phyloP scores from a whole-genome alignment of 2,329 filamentous ascomycete species.

The Aspergillus spinulosporus region DNA sequence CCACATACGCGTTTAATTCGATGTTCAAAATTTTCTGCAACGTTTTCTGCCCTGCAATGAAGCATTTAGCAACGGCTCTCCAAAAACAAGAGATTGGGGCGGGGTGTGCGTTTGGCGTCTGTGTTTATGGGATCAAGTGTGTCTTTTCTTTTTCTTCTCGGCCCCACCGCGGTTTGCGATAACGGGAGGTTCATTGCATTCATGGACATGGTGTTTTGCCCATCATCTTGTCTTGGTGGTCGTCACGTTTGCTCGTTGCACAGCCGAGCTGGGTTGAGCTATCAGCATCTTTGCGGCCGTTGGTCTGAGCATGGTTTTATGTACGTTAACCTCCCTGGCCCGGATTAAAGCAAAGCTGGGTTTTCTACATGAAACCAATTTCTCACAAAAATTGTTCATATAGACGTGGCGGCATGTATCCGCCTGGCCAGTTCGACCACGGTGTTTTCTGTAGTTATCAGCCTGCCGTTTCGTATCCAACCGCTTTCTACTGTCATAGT shows the following conservation, averaged over 20 bases:
- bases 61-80: slow-evolving; percentile 38
- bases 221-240: slow-evolving; percentile 33
- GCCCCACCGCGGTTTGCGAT: slow-evolving; percentile 15
- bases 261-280: slow-evolving; percentile 41
- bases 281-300: slow-evolving; percentile 37
- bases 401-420: slow-evolving; percentile 40
- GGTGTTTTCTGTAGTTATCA: slow-evolving; percentile 39
- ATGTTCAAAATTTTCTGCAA: slow-evolving; percentile 26
- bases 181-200: slow-evolving; percentile 36
- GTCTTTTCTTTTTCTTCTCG: slow-evolving; percentile 20
- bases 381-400: slow-evolving; percentile 48
- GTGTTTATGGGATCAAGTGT: slow-evolving; percentile 24
- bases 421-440: slow-evolving; percentile 25
- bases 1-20: slow-evolving; percentile 24
- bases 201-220: slow-evolving; percentile 36
- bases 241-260: slow-evolving; percentile 34
- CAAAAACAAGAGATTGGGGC: slow-evolving; percentile 34
- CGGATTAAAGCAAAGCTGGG: slow-evolving; percentile 41
- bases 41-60: slow-evolving; percentile 24
- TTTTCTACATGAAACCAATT: slow-evolving; percentile 47
- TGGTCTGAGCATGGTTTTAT: slow-evolving; percentile 44
- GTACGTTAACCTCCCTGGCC: slow-evolving; percentile 54
- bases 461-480: slow-evolving; percentile 32
- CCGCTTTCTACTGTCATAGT: slow-evolving; percentile 20
- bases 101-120: slow-evolving; percentile 39